Evolutionary conservation across 1,284 basidiomycete species (phyloP).

Genomic region (Chondrostereum purpureum): DNA sequence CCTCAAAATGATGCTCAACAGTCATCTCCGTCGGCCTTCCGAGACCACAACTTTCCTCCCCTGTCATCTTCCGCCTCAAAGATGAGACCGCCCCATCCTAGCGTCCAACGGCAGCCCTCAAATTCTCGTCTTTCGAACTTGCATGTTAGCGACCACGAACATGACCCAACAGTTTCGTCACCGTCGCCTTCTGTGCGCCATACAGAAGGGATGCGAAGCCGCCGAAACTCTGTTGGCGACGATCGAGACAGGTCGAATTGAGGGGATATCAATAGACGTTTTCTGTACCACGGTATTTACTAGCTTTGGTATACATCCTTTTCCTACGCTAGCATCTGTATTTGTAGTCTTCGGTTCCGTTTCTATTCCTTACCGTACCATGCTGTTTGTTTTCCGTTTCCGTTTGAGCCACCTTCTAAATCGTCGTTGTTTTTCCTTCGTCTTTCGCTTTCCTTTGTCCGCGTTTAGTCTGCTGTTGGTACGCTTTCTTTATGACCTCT

Average conservation of each 20-base stretch:
- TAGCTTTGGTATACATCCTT: too few species aligned
- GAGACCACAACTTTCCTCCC: slow-evolving; percentile 13
- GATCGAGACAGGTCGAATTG: slow-evolving; percentile 6
- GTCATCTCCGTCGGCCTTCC: slow-evolving; percentile 2
- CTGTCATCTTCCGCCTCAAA: slow-evolving; percentile 4
- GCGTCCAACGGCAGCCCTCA: slow-evolving; percentile 2
- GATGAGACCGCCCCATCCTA: background rate
- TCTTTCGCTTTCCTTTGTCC: too few species aligned
- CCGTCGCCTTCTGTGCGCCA: background rate
- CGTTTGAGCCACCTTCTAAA: too few species aligned
- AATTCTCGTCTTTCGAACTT: slow-evolving; percentile 10
- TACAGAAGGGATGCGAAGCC: slow-evolving; percentile 15
- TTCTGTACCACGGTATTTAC: too few species aligned
- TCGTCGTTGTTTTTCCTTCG: too few species aligned
- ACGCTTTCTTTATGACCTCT: too few species aligned
- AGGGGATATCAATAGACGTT: slow-evolving; percentile 2
- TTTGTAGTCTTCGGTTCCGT: too few species aligned
- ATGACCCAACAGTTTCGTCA: background rate
- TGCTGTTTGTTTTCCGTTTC: too few species aligned
- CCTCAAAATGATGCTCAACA: slow-evolving; percentile 10
- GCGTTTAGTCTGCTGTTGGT: too few species aligned
- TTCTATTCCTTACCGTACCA: too few species aligned
- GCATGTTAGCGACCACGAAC: slow-evolving; percentile 5
- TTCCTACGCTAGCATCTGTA: too few species aligned
- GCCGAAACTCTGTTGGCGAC: slow-evolving; percentile 24